Evolutionary conservation across 2,329 filamentous ascomycete species (phyloP), one percentile per base, ranked within the genome.

Genomic region (Aspergillus neoniger): DNA sequence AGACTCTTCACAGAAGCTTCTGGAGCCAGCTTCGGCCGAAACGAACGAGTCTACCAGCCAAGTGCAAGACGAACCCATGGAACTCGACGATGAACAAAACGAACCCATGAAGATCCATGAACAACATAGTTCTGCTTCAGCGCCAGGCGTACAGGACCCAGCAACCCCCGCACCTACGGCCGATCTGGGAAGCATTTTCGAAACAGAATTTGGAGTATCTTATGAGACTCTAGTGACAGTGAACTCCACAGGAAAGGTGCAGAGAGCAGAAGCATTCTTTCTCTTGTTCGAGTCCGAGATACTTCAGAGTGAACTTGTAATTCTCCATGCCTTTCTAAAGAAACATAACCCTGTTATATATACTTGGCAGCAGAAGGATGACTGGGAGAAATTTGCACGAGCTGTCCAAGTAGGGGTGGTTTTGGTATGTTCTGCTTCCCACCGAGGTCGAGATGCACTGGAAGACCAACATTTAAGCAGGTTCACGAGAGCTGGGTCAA

Each of bases 401-500:
- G 59, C 23, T 30, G 38, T 44, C 49, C 51, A 32, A 44, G 53
- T n/a, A n/a, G 73, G 74, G 5, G 71, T 75, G 50, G 67, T 73
- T n/a, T 59, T 79, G 63, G 76, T 79, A 69, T 60, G 73, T 68
- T n/a, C 21, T 28, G n/a, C 12, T n/a, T 21, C 30, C 21, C 21
- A 5, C 5, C 6, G 39, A 23, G 6, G 12, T 17, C 30, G 14
- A 4, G 7, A 21, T 28, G 36, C 14, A 41, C 28, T 3, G n/a
- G n/a, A 28, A 47, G 9, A 39, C 63, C 65, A 56, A 66, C 55
- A 39, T 28, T 21, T 19, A 10, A n/a, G 9, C 19, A 74, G 77
- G 75, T 78, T 47, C 76, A 80, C 58, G 72, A 76, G 50, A 71
- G 66, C 12, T 78, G 75, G 54, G 52, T 64, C 2, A 56, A 66